A percentile compares a stretch with the other conserved stretches of the same genome.
Conservation (phyloP, 345 rosid species). For the Syzygium jambos region DNA sequence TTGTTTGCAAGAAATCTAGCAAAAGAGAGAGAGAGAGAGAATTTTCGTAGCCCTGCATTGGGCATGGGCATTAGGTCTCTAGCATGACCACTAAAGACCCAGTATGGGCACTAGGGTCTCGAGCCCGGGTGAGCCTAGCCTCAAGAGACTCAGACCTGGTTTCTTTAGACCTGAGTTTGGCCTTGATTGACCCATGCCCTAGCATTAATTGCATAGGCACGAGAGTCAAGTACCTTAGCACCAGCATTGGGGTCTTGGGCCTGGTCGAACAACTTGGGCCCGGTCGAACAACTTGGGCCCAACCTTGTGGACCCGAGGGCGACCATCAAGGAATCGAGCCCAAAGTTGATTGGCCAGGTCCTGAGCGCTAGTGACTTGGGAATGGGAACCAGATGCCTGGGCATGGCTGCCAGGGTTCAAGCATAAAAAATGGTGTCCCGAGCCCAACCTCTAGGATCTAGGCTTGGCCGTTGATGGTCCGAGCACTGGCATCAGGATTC, state of each 20-base stretch:
- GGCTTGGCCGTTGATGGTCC: not conserved
- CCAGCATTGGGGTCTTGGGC: not conserved
- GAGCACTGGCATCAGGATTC: not conserved
- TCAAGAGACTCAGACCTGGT: too few species aligned
- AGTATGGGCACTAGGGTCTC: too few species aligned
- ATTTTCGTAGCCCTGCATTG: too few species aligned
- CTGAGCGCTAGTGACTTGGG: not conserved
- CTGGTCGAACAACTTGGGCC: not conserved
- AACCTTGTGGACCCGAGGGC: not conserved
- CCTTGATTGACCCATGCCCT: too few species aligned
- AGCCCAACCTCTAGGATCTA: not conserved
- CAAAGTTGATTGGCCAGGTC: not conserved
- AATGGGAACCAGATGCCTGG: not conserved
- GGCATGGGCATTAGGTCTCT: too few species aligned
- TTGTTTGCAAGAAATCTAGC: too few species aligned
- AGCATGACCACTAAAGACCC: too few species aligned
- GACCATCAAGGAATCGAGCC: not conserved
- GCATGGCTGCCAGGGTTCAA: fast-evolving
- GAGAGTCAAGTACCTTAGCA: too few species aligned
- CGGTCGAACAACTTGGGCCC: not conserved
- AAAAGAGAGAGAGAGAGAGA: too few species aligned
- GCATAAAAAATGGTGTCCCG: not conserved
- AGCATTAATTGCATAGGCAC: too few species aligned
- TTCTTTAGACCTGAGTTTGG: too few species aligned
- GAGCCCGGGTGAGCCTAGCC: too few species aligned